Evolutionary conservation across 768 basidiomycete genomes (phyloP).

Genomic region (Chalciporus pseudorubinellus): DNA sequence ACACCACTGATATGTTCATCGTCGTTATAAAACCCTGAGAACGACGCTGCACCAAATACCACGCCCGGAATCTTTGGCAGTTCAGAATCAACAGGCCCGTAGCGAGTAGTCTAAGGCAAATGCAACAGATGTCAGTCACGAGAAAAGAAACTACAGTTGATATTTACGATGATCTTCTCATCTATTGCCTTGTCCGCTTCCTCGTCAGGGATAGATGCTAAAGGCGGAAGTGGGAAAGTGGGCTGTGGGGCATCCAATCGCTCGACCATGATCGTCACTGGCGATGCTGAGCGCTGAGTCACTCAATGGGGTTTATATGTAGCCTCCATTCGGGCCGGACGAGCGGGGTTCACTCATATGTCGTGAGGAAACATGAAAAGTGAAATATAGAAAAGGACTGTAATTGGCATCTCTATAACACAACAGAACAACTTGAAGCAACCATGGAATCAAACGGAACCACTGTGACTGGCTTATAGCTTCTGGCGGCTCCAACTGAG

Average conservation of each 20-base stretch:
- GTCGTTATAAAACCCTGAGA: constrained; percentile 65
- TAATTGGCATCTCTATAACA: constrained; percentile 23
- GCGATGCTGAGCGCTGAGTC: neutral
- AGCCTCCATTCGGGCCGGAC: neutral
- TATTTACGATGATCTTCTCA: constrained; percentile 35
- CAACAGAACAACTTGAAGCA: constrained; percentile 7
- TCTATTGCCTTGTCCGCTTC: constrained; percentile 38
- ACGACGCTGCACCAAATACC: constrained; percentile 70
- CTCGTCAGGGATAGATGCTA: constrained; percentile 42
- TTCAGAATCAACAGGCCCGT: constrained; percentile 30
- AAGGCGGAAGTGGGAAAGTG: constrained; percentile 36
- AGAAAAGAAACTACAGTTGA: neutral
- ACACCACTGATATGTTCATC: constrained; percentile 55
- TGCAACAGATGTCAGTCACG: constrained; percentile 9
- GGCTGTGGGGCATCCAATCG: constrained; percentile 42
- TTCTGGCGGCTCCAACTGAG: constrained; percentile 74
- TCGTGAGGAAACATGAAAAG: no score
- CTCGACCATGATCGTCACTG: constrained; percentile 35
- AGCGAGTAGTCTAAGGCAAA: constrained; percentile 24
- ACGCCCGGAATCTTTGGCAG: constrained; percentile 45
- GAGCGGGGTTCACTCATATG: no score
- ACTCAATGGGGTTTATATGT: neutral
- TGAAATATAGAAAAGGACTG: constrained; percentile 5
- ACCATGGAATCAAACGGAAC: neutral
- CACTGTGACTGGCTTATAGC: constrained; percentile 40